These are phyloP conservation scores for Podila epicladia DNA, from an alignment of 192 early-diverging fungal genomes.

Conservation along the genomic window DNA sequence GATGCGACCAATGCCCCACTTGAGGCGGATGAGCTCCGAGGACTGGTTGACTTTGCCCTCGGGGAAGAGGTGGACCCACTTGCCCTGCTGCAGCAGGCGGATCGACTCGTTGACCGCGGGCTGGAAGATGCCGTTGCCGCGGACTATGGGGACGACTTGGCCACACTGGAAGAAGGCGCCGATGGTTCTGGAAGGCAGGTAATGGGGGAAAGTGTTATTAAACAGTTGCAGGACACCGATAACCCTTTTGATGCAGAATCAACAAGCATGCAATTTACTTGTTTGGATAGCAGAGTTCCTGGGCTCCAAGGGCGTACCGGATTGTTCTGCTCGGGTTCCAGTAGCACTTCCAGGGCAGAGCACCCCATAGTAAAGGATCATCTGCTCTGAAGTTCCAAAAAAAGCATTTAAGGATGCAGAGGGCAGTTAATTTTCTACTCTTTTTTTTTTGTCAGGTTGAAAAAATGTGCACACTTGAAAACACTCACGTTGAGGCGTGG, in stretches of 20 bases:
- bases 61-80: slow-evolving; percentile 92
- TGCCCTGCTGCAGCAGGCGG: slow-evolving; percentile 67
- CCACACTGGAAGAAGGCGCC: slow-evolving; percentile 78
- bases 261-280: slow-evolving; percentile 51
- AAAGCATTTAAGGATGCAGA: neutral
- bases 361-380: slow-evolving; percentile 82
- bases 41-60: slow-evolving; percentile 81
- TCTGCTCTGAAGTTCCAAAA: slow-evolving; percentile 56
- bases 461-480: neutral
- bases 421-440: neutral
- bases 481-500: slow-evolving; percentile 69
- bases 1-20: slow-evolving; percentile 90
- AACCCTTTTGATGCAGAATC: neutral
- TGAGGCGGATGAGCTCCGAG: slow-evolving; percentile 67
- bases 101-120: slow-evolving; percentile 83
- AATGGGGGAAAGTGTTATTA: neutral
- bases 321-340: slow-evolving; percentile 57
- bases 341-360: slow-evolving; percentile 65
- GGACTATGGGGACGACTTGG: slow-evolving; percentile 82
- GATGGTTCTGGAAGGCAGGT: slow-evolving; percentile 42
- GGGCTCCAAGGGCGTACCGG: slow-evolving; percentile 88
- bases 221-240: neutral
- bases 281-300: slow-evolving; percentile 85
- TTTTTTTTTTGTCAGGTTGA: neutral
- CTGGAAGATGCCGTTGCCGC: slow-evolving; percentile 88